phyloP scores from a whole-genome alignment of 129 eudicot genomes.

The Dittrichia graveolens region DNA sequence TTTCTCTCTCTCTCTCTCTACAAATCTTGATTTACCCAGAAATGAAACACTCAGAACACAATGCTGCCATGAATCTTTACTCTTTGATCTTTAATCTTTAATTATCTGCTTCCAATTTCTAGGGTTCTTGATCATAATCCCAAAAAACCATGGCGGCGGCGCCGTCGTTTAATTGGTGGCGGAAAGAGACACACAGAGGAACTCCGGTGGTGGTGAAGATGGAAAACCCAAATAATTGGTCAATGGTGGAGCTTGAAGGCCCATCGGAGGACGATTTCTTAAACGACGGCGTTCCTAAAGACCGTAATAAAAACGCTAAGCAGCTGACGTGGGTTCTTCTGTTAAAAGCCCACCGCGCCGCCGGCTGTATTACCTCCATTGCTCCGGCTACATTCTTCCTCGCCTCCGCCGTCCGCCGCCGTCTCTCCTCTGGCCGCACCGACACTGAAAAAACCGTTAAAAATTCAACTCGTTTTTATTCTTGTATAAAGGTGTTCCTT shows the following conservation, averaged over 20 bases:
- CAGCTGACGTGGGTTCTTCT: constrained; percentile 96
- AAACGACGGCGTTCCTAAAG: constrained; percentile 37
- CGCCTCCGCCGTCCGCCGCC: constrained; percentile 86
- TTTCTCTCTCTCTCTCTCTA: constrained; percentile 21
- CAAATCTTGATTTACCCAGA: neutral
- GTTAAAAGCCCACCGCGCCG: constrained; percentile 86
- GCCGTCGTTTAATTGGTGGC: constrained; percentile 78
- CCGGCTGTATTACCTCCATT: constrained; percentile 85
- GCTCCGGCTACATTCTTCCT: constrained; percentile 72
- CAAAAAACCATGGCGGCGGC: constrained; percentile 47
- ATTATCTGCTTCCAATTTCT: neutral
- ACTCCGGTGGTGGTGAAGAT: constrained; percentile 91
- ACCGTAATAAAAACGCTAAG: constrained; percentile 84
- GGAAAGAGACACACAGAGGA: constrained; percentile 63
- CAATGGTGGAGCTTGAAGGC: constrained; percentile 77
- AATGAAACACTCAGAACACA: constrained; percentile 2
- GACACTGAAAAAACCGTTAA: constrained; percentile 45
- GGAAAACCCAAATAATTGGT: constrained; percentile 96
- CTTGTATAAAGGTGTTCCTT: constrained; percentile 58
- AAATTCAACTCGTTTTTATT: constrained; percentile 40
- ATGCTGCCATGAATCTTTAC: constrained; percentile 28
- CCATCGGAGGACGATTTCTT: constrained; percentile 62
- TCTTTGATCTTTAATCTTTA: neutral
- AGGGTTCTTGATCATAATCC: neutral
- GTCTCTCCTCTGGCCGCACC: constrained; percentile 77